Conservation (phyloP, 1,139 yeast genomes). For the Blastobotrys serpentis region DNA sequence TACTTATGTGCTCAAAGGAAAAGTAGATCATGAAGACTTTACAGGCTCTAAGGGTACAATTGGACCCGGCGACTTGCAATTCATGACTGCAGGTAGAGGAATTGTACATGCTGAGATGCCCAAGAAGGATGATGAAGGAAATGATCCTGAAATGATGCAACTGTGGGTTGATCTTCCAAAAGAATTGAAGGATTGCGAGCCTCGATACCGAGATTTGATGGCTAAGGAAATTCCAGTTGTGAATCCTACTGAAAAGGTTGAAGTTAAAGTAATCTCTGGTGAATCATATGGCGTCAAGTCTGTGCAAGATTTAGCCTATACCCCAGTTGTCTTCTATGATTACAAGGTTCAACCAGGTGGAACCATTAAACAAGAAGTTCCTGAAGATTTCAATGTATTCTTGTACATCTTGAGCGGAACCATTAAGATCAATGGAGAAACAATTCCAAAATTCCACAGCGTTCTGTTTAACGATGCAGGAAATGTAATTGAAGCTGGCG, state of each 20-base stretch:
- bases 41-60: constrained; percentile 80
- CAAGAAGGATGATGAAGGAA: constrained; percentile 52
- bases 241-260: constrained; percentile 64
- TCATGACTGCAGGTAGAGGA: constrained; percentile 94
- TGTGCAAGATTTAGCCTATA: constrained; percentile 72
- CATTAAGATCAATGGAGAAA: constrained; percentile 44
- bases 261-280: constrained; percentile 76
- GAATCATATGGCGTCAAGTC: constrained; percentile 73
- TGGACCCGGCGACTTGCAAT: constrained; percentile 83
- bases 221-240: constrained; percentile 69
- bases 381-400: constrained; percentile 67
- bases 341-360: constrained; percentile 68
- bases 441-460: constrained; percentile 49
- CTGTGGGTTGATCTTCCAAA: constrained; percentile 90
- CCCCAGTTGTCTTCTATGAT: constrained; percentile 79
- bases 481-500: constrained; percentile 30
- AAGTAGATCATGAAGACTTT: constrained; percentile 87
- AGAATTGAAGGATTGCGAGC: constrained; percentile 62
- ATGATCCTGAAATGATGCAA: constrained; percentile 66
- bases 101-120: constrained; percentile 88
- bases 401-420: constrained; percentile 67
- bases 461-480: constrained; percentile 42
- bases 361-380: constrained; percentile 58
- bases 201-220: constrained; percentile 79
- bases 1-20: constrained; percentile 70